Evolutionary conservation across 108 stramenopile species (phyloP).

Genomic region (Mayamaea pseudoterrestris): DNA sequence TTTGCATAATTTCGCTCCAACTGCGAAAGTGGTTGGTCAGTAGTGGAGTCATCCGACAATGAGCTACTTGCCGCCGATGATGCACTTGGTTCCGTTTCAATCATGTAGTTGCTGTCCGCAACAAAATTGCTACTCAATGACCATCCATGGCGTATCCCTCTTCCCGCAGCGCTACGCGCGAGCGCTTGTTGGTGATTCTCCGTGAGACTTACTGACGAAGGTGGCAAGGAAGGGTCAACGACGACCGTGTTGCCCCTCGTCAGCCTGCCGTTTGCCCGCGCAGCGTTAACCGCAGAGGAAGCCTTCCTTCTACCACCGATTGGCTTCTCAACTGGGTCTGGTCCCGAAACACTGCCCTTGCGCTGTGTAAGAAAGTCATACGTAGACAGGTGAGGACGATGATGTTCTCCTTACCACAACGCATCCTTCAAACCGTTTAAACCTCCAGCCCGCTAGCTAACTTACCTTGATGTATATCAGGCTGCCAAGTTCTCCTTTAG

Average conservation of each 20-base stretch:
- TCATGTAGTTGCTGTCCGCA: no score
- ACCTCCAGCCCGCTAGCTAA: no score
- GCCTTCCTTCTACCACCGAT: not conserved
- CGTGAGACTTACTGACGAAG: no score
- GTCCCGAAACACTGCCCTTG: no score
- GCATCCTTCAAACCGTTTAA: no score
- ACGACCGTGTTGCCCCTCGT: not conserved
- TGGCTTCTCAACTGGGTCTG: no score
- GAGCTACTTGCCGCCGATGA: no score
- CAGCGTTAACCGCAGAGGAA: not conserved
- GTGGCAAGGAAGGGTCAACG: no score
- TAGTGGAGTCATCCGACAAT: not conserved
- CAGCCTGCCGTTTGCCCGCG: not conserved
- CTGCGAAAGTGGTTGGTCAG: conserved; percentile 20
- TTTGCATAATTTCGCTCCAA: conserved; percentile 43
- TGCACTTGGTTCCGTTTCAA: no score
- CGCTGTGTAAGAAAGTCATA: no score
- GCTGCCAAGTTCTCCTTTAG: conserved; percentile 72
- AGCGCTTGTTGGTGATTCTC: conserved; percentile 36
- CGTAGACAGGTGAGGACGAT: no score
- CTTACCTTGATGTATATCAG: conserved; percentile 78
- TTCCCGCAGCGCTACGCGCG: conserved; percentile 37
- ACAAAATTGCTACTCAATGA: not conserved
- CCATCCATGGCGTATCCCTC: conserved; percentile 33
- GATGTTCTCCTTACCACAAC: no score